Evolutionary conservation across 371 early-diverging fungal species (phyloP).

Genomic region (Caulochytrium protostelioides): DNA sequence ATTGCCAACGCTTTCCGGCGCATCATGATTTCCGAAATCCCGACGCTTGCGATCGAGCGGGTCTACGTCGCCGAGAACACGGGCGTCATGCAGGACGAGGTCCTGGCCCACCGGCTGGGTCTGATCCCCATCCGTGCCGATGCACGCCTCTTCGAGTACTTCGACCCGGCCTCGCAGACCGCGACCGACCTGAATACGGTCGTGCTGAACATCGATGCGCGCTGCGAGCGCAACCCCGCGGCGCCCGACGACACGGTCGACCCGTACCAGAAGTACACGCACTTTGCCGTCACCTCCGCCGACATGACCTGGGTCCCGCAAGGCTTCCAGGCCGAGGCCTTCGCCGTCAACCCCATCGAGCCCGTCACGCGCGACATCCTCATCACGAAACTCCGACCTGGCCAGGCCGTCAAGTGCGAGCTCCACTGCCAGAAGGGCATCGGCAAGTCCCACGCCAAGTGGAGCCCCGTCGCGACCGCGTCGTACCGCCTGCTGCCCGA

Average conservation of each 20-base stretch:
- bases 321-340: conserved; percentile 60
- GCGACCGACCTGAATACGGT: conserved; percentile 85
- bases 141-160: conserved; percentile 50
- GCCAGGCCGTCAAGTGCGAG: conserved; percentile 65
- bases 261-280: conserved; percentile 41
- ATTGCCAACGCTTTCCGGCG: conserved; percentile 92
- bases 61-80: conserved; percentile 90
- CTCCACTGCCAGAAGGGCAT: conserved; percentile 81
- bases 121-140: conserved; percentile 85
- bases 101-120: conserved; percentile 92
- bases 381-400: conserved; percentile 85
- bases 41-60: conserved; percentile 94
- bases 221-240: conserved; percentile 41
- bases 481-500: conserved; percentile 88
- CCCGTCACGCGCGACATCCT: conserved; percentile 75
- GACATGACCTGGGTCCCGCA: conserved; percentile 71
- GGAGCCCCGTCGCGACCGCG: conserved; percentile 94
- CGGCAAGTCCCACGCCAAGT: conserved; percentile 96
- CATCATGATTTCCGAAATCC: conserved; percentile 88
- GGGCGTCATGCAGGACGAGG: conserved; percentile 89
- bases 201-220: conserved; percentile 62
- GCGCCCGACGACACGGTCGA: conserved; percentile 43
- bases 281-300: conserved; percentile 49
- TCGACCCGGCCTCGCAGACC: conserved; percentile 27
- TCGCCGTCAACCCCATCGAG: conserved; percentile 36